These are phyloP conservation scores for Xylogone sp. DNA, from an alignment of 2,329 filamentous ascomycete genomes.

Conservation along the genomic window DNA sequence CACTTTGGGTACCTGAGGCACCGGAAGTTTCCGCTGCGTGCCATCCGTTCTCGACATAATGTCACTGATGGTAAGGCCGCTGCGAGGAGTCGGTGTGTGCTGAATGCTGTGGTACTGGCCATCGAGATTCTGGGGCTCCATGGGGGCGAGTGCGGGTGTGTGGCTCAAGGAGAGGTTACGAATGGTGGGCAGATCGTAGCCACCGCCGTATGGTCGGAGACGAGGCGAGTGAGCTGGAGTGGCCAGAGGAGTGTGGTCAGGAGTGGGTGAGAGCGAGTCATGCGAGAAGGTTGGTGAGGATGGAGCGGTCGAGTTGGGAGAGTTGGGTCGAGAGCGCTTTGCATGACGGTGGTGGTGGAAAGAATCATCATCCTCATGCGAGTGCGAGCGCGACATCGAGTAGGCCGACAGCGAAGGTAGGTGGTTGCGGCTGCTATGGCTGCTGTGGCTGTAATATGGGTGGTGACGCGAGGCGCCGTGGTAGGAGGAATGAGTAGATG, in stretches of 20 bases:
- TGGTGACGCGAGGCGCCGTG: constrained; percentile 48
- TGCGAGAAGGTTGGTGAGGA: constrained; percentile 96
- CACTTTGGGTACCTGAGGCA: constrained; percentile 87
- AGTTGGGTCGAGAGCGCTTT: constrained; percentile 90
- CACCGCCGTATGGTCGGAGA: constrained; percentile 66
- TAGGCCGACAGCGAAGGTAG: constrained; percentile 66
- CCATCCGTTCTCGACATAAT: constrained; percentile 90
- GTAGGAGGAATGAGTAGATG: constrained; percentile 16
- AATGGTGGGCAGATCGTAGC: constrained; percentile 82
- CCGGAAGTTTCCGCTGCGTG: constrained; percentile 83
- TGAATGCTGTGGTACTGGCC: constrained; percentile 44
- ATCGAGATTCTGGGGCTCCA: constrained; percentile 47
- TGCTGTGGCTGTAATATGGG: constrained; percentile 49
- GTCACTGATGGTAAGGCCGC: constrained; percentile 79
- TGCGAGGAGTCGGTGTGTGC: constrained; percentile 45
- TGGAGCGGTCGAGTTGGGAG: constrained; percentile 90
- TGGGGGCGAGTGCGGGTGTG: constrained; percentile 64
- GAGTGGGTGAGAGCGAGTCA: constrained; percentile 90
- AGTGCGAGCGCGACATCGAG: constrained; percentile 88
- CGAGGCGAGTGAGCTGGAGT: constrained; percentile 94
- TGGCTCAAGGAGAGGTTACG: constrained; percentile 67
- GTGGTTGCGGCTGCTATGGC: constrained; percentile 34
- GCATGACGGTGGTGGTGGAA: constrained; percentile 69
- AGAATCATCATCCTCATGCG: constrained; percentile 75
- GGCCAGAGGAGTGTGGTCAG: constrained; percentile 96